A percentile compares a stretch with the other conserved stretches of the same genome.
These are phyloP conservation scores for Stagonosporopsis vannaccii DNA, from an alignment of 2,329 filamentous ascomycete species.

Conservation along the genomic window DNA sequence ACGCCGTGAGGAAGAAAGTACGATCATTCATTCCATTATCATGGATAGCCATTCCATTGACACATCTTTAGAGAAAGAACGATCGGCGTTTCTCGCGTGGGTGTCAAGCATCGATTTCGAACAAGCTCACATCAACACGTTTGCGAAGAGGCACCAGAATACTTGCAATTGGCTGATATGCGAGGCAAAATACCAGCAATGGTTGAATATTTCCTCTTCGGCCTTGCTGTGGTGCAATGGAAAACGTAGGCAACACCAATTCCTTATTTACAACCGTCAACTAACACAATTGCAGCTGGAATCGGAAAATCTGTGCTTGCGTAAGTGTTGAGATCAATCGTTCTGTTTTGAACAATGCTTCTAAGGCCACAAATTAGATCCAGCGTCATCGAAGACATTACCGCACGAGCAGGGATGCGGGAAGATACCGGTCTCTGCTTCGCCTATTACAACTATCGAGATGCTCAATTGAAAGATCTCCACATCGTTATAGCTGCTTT, in stretches of 20 bases:
- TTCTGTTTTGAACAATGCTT: background rate
- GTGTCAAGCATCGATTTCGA: conserved; percentile 30
- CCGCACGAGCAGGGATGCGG: conserved; percentile 11
- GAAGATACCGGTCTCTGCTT: conserved; percentile 26
- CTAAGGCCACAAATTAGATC: conserved; percentile 17
- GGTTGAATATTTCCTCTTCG: conserved; percentile 18
- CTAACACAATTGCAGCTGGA: conserved; percentile 25
- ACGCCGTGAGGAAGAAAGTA: background rate
- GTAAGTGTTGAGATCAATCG: conserved; percentile 2
- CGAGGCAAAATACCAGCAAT: conserved; percentile 23
- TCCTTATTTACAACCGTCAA: background rate
- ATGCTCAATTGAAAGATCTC: conserved; percentile 13
- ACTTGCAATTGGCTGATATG: conserved; percentile 29
- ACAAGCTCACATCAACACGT: conserved; percentile 25
- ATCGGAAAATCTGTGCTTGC: conserved; percentile 33
- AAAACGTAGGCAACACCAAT: conserved; percentile 21
- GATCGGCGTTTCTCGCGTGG: conserved; percentile 28
- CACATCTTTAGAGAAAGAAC: conserved; percentile 16
- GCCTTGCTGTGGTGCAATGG: conserved; percentile 33
- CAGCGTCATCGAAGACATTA: conserved; percentile 31
- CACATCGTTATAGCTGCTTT: conserved; percentile 17
- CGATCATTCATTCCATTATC: background rate
- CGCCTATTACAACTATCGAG: conserved; percentile 32
- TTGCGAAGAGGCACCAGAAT: conserved; percentile 25
- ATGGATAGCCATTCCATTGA: background rate